These are phyloP conservation scores for Tuber microsphaerosporum DNA, from an alignment of 495 filamentous ascomycete genomes.

Conservation along the genomic window DNA sequence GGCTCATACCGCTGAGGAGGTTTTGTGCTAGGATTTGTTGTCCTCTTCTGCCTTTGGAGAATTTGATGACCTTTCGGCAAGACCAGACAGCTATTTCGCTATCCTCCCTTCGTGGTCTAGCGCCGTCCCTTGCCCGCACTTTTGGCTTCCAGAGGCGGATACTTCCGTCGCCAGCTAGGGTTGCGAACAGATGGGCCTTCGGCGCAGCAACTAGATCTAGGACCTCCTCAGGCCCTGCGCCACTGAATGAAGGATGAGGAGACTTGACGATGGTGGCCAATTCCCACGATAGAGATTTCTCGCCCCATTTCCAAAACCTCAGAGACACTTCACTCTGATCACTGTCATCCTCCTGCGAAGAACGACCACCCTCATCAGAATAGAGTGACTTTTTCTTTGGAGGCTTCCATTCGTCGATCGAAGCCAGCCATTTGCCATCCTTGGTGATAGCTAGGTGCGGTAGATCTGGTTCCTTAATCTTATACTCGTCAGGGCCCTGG, in stretches of 20 bases:
- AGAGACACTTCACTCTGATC: constrained; percentile 59
- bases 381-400: constrained; percentile 50
- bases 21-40: constrained; percentile 25
- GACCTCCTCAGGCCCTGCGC: constrained; percentile 51
- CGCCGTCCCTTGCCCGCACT: constrained; percentile 43
- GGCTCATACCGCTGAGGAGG: constrained; percentile 14
- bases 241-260: constrained; percentile 56
- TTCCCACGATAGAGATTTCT: constrained; percentile 58
- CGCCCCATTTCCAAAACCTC: constrained; percentile 81
- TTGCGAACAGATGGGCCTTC: constrained; percentile 61
- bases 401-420: constrained; percentile 81
- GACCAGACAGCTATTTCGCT: constrained; percentile 61
- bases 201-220: constrained; percentile 66
- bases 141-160: constrained; percentile 73
- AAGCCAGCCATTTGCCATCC: constrained; percentile 86
- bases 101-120: constrained; percentile 36
- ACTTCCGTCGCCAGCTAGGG: constrained; percentile 69
- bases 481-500: constrained; percentile 58
- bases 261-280: constrained; percentile 73
- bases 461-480: constrained; percentile 66
- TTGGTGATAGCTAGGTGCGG: constrained; percentile 62
- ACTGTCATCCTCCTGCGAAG: constrained; percentile 42
- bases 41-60: constrained; percentile 47
- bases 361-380: constrained; percentile 34
- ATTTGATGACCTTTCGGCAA: constrained; percentile 55